These are phyloP conservation scores for Petunia secreta DNA, from an alignment of 257 asterid species.

Conservation along the genomic window DNA sequence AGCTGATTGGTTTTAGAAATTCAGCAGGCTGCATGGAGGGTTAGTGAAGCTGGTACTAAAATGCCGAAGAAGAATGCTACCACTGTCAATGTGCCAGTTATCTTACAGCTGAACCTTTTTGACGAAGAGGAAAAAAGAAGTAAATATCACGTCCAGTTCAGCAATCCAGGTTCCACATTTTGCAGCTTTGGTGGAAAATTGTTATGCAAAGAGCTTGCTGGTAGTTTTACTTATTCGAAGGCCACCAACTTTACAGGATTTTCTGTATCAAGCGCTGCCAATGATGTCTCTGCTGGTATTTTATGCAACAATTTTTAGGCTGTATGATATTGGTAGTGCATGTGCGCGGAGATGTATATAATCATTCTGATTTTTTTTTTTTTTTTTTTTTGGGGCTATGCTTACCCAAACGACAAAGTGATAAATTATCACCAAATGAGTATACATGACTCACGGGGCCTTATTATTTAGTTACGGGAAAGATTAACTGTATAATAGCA, in stretches of 20 bases:
- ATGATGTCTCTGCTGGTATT: background rate
- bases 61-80: background rate
- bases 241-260: background rate
- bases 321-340: conserved; percentile 3
- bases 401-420: too few relatives aligned
- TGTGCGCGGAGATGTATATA: background rate
- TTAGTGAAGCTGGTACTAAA: too few relatives aligned
- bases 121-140: background rate
- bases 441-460: too few relatives aligned
- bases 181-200: background rate
- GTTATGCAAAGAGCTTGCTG: background rate
- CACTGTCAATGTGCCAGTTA: background rate
- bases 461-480: too few relatives aligned
- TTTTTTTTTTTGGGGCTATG: too few relatives aligned
- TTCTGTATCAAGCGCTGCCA: background rate
- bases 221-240: background rate
- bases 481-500: too few relatives aligned
- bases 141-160: background rate
- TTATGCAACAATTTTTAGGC: background rate
- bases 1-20: conserved; percentile 15
- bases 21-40: conserved; percentile 13
- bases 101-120: background rate
- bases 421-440: too few relatives aligned
- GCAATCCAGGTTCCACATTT: background rate
- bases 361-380: background rate